These are phyloP conservation scores for Circinella umbellata DNA, from an alignment of 371 early-diverging fungal genomes.

Conservation along the genomic window DNA sequence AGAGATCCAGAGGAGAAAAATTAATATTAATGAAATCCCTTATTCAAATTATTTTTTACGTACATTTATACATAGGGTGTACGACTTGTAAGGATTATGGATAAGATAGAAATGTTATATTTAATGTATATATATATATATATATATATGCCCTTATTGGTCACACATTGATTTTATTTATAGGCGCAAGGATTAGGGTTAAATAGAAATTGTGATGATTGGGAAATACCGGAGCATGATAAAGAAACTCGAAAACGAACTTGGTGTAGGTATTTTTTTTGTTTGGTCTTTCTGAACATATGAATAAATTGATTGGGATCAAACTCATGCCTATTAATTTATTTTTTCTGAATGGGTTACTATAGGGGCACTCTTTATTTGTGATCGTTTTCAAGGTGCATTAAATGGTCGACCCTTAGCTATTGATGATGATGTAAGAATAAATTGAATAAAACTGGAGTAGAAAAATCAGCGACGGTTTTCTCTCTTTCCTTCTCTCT, in stretches of 20 bases:
- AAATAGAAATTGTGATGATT: constrained; percentile 48
- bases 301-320: no score
- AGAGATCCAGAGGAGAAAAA: neutral
- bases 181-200: constrained; percentile 49
- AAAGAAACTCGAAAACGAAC: constrained; percentile 48
- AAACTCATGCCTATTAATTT: no score
- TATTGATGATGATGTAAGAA: constrained; percentile 46
- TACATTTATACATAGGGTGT: neutral
- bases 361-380: constrained; percentile 37
- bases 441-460: no score
- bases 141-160: no score
- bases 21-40: no score
- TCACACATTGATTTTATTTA: no score
- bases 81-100: neutral
- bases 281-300: no score
- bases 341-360: no score
- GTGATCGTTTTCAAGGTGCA: constrained; percentile 50
- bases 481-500: no score
- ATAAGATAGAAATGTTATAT: neutral
- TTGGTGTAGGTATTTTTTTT: constrained; percentile 33
- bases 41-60: no score
- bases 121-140: no score
- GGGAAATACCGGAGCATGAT: constrained; percentile 50
- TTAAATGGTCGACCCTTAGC: constrained; percentile 46
- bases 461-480: no score